These are phyloP conservation scores for Globisporangium paddicum DNA, from an alignment of 352 stramenopile species.

Conservation along the genomic window DNA sequence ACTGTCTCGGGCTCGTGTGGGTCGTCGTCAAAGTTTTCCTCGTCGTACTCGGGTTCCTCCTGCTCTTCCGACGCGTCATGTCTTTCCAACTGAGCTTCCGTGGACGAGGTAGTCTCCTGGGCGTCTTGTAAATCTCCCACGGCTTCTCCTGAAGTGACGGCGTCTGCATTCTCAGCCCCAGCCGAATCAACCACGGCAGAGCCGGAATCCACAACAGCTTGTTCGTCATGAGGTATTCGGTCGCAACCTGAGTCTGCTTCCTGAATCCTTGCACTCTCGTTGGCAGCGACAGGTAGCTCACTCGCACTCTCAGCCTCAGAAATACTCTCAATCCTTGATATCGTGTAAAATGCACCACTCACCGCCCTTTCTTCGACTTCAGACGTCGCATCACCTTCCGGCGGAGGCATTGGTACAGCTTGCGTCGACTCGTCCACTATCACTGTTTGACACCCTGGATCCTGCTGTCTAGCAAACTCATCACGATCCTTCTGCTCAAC, in stretches of 20 bases:
- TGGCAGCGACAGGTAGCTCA: background rate
- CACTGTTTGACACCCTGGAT: background rate
- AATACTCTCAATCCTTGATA: background rate
- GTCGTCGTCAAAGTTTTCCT: conserved; percentile 14
- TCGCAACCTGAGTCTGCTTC: background rate
- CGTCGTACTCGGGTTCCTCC: conserved; percentile 7
- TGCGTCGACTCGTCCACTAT: background rate
- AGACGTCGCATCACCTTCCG: background rate
- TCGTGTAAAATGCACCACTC: background rate
- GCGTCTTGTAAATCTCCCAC: no score
- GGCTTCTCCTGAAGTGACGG: background rate
- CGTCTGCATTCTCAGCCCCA: background rate
- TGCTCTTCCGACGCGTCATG: background rate
- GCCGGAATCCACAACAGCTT: background rate
- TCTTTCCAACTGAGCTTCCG: background rate
- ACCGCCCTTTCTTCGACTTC: background rate
- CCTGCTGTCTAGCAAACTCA: background rate
- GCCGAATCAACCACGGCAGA: background rate
- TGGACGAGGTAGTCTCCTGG: no score
- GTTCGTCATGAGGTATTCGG: background rate
- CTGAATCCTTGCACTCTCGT: background rate
- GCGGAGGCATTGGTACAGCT: background rate
- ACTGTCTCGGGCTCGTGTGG: background rate
- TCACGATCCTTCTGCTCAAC: background rate
- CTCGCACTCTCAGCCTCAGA: background rate